These are phyloP conservation scores for Piper betle DNA, from an alignment of 164 flowering plant species.

Conservation along the genomic window DNA sequence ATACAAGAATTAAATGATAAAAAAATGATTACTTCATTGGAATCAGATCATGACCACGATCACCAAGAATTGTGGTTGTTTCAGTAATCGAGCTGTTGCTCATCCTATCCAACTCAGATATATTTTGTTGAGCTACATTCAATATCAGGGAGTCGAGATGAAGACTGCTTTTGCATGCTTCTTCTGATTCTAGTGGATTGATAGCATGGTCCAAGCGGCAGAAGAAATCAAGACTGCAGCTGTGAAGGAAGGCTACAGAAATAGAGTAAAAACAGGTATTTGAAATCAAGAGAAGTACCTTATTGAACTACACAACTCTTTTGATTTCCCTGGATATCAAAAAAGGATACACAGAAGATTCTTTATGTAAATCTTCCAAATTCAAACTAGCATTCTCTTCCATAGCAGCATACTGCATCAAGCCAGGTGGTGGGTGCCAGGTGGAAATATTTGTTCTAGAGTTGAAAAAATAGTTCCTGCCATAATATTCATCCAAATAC, in stretches of 20 bases:
- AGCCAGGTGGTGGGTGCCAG: conserved; percentile 69
- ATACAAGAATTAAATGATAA: not conserved
- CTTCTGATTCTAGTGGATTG: conserved; percentile 14
- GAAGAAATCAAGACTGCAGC: conserved; percentile 3
- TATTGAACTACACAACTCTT: conserved; percentile 10
- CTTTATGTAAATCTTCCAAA: conserved; percentile 9
- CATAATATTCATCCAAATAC: conserved; percentile 48
- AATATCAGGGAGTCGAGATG: conserved; percentile 4
- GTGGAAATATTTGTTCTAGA: conserved; percentile 49
- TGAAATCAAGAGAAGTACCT: not conserved
- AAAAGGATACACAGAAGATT: conserved; percentile 2
- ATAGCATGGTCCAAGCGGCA: conserved; percentile 7
- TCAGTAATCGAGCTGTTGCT: not conserved
- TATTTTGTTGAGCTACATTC: conserved; percentile 6
- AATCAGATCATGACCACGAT: not conserved
- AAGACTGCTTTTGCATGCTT: conserved; percentile 9
- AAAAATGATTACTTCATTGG: not conserved
- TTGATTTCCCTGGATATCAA: conserved; percentile 9
- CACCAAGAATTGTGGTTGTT: conserved; percentile 1
- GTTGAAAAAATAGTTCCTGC: conserved; percentile 63
- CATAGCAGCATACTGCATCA: conserved; percentile 29
- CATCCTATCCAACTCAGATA: not conserved
- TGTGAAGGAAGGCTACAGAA: not conserved
- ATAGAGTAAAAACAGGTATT: not conserved
- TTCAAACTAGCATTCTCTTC: conserved; percentile 4